A percentile compares a stretch with the other conserved stretches of the same genome.
Conservation (phyloP, 306 rosid genomes). For the Boehmeria nivea region DNA sequence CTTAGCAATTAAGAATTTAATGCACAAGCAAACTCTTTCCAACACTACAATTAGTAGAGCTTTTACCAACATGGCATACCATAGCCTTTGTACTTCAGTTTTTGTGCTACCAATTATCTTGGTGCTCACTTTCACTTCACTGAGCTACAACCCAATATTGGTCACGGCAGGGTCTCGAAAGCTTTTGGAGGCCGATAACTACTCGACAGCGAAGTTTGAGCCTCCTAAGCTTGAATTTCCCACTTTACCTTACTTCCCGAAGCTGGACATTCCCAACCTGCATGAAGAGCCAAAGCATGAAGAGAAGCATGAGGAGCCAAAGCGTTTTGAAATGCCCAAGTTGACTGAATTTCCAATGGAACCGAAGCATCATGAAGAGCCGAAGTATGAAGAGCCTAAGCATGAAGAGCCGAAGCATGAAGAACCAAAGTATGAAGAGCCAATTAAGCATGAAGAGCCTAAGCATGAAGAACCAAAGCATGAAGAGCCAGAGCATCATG, state of each 20-base stretch:
- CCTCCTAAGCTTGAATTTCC: background rate
- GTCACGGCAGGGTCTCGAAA: background rate
- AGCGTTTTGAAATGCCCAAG: background rate
- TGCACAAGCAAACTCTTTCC: background rate
- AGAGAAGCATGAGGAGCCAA: background rate
- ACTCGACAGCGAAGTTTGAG: no score
- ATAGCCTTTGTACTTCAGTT: background rate
- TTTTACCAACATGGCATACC: background rate
- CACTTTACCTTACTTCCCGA: background rate
- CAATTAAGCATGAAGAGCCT: no score
- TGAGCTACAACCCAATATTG: background rate
- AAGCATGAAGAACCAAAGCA: no score
- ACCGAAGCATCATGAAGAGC: background rate
- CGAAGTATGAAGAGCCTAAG: background rate
- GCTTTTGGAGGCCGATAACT: no score
- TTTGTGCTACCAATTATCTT: background rate
- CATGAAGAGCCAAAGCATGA: background rate
- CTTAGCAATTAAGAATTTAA: background rate
- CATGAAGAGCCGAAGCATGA: no score
- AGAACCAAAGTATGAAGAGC: no score
- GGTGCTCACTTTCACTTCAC: background rate
- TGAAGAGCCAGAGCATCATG: background rate
- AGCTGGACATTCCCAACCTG: background rate
- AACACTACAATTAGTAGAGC: background rate
- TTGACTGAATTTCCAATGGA: background rate